Conservation (phyloP, 2,329 filamentous ascomycete species). For the Pestalotiopsis fici region DNA sequence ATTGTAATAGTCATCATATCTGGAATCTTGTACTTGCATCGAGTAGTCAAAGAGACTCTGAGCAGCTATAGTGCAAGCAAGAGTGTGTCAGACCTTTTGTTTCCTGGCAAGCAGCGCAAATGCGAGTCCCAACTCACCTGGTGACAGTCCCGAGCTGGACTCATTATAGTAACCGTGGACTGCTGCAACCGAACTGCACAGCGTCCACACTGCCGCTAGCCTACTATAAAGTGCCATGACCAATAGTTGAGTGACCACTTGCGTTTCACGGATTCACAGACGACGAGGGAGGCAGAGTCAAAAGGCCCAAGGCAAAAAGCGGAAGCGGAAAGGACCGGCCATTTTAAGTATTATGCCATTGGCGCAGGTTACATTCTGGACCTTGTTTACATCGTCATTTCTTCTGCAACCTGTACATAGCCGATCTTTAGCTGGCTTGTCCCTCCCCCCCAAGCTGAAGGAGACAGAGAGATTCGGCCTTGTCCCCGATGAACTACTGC, state of each 20-base stretch:
- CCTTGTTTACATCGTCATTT: constrained; percentile 3
- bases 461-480: neutral
- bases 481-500: neutral
- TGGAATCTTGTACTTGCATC: constrained; percentile 37
- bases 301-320: neutral
- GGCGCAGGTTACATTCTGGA: neutral
- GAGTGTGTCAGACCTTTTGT: neutral
- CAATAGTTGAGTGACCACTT: neutral
- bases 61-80: constrained; percentile 24
- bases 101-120: no score
- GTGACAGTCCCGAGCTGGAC: neutral
- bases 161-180: neutral
- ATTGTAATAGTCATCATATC: constrained; percentile 42
- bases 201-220: neutral
- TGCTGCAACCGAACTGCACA: neutral
- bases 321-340: neutral
- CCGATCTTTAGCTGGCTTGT: neutral
- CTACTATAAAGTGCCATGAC: neutral
- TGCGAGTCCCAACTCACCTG: neutral
- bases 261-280: neutral
- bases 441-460: neutral
- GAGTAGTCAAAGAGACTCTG: constrained; percentile 39
- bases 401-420: neutral
- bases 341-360: neutral
- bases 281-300: neutral